Percentiles rank a stretch among this genome's conserved stretches.
These are phyloP conservation scores for Penicillium bovifimosum DNA, from an alignment of 495 filamentous ascomycete species.

Conservation along the genomic window DNA sequence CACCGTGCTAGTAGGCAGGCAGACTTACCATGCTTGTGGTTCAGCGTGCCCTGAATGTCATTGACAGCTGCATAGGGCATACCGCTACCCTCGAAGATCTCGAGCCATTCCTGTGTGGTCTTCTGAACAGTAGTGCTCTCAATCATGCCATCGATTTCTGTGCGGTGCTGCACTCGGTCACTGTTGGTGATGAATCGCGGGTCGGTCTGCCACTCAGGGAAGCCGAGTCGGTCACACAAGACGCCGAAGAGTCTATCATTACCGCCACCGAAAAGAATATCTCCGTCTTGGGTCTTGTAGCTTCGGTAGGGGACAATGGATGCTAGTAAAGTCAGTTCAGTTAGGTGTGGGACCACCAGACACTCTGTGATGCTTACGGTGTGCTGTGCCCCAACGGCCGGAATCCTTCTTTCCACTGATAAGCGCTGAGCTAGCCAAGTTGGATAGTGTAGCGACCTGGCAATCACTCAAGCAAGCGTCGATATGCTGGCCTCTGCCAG, in stretches of 20 bases:
- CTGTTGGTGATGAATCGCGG: constrained; percentile 72
- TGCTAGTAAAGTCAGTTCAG: constrained; percentile 45
- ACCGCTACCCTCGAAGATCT: constrained; percentile 79
- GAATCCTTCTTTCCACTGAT: constrained; percentile 84
- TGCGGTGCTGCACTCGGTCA: constrained; percentile 72
- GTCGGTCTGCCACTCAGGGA: constrained; percentile 75
- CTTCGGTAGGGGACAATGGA: constrained; percentile 93
- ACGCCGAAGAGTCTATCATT: constrained; percentile 90
- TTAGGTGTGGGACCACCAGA: neutral
- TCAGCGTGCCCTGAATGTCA: constrained; percentile 77
- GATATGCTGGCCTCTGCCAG: constrained; percentile 82
- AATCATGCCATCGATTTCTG: constrained; percentile 69
- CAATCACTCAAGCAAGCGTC: constrained; percentile 89
- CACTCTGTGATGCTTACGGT: constrained; percentile 57
- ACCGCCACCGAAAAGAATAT: constrained; percentile 86
- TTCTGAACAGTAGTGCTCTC: constrained; percentile 66
- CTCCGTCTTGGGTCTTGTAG: constrained; percentile 89
- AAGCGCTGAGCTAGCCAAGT: constrained; percentile 86
- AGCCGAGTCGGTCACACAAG: constrained; percentile 70
- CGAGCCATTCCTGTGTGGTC: constrained; percentile 86
- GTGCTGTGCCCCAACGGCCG: constrained; percentile 91
- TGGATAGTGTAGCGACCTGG: constrained; percentile 86
- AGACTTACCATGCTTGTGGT: constrained; percentile 68
- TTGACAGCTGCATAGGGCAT: constrained; percentile 96
- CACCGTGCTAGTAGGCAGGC: neutral